Evolutionary conservation across 2,329 filamentous ascomycete species (phyloP), one percentile per base, ranked within the genome.

Genomic region (Pestalotiopsis sp.): DNA sequence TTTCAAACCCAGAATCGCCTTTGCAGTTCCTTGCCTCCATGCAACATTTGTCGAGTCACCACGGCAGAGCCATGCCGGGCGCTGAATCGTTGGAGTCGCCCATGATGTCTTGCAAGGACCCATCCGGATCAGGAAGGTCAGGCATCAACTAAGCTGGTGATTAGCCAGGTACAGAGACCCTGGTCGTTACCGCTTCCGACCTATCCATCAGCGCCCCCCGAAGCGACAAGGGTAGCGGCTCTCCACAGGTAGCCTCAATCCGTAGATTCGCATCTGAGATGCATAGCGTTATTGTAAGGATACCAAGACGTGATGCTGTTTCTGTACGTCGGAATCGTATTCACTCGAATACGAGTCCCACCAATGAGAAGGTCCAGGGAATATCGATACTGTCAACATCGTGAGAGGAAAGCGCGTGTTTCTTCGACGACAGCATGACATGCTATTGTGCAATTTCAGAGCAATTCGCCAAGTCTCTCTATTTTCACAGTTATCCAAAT

Each of bases 261-360:
- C 6, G 13, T 14, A 27, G 57, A 17, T n/a, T 27, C 11, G 12
- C 9, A 27, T 23, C 59, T 39, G 31, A 13, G 31, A 11, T 27
- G 20, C 25, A 62, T 62, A 62, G 36, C 59, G 59, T 41, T 62
- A 62, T 39, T n/a, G 59, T 62, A 2, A 39, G 59, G 59, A 62
- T 62, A 7, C 17, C 11, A 62, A 62, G 59, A 62, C 59, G 59
- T 62, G 59, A 62, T 39, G 57, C 0, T 62, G 13, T 20, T 62
- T 23, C 17, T 41, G 20, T 20, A 38, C 12, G 23, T 17, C 17
- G 6, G 31, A 9, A 36, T 59, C 57, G 57, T 13, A 27, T n/a
- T 59, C 14, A 12, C 7, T 14, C 12, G 14, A 7, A 36, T 52
- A 36, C 25, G 4, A 27, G 57, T 25, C 27, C 57, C 57, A 59